These are phyloP conservation scores for Eutrema yunnanense DNA, from an alignment of 345 rosid species.

Conservation along the genomic window DNA sequence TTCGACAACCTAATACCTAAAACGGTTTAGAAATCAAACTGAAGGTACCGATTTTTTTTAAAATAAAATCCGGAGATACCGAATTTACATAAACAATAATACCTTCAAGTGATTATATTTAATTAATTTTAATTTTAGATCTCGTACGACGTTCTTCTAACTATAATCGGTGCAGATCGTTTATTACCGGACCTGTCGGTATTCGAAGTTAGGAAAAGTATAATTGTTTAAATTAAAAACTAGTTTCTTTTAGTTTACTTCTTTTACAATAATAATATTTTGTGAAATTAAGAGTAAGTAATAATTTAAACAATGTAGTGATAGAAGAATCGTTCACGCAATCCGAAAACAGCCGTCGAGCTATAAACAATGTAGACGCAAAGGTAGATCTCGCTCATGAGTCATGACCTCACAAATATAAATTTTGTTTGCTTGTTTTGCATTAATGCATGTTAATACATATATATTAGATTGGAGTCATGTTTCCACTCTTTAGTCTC, in stretches of 20 bases:
- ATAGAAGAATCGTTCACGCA: constrained; percentile 21
- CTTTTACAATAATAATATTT: background rate
- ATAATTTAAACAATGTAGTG: background rate
- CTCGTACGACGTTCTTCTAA: constrained; percentile 4
- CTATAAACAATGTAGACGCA: background rate
- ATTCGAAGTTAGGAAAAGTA: background rate
- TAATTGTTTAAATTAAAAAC: background rate
- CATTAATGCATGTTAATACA: background rate
- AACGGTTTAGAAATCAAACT: too few relatives aligned
- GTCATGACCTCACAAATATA: background rate
- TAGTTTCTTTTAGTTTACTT: background rate
- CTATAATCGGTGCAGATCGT: constrained; percentile 1
- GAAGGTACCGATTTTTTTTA: too few relatives aligned
- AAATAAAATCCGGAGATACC: too few relatives aligned
- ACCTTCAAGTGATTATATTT: constrained; percentile 13
- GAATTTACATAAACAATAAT: background rate
- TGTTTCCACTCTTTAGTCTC: constrained; percentile 12
- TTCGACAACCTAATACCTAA: too few relatives aligned
- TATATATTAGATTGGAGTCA: background rate
- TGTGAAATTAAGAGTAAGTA: background rate
- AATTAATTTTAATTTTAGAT: background rate
- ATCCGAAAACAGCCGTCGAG: constrained; percentile 3
- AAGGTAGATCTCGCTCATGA: constrained; percentile 6
- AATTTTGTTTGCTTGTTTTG: background rate
- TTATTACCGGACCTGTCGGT: background rate